Base-by-base conservation (phyloP, 108 stramenopile species). In the Cyclotella sp. region DNA sequence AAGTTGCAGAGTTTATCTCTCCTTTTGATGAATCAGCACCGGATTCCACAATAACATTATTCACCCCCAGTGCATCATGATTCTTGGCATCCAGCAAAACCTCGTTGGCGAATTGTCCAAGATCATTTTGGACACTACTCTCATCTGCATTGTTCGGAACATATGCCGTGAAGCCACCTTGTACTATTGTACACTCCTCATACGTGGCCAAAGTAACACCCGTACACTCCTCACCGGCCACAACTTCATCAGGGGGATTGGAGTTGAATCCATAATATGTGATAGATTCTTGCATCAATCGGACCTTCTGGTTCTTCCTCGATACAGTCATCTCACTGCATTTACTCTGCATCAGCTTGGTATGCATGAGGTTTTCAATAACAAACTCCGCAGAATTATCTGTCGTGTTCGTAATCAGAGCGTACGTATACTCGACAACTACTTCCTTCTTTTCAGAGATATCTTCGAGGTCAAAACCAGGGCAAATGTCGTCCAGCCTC, bases 231-330 rank as follows among this genome's bases (percentile, higher is more conserved):
- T 59, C 43, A 60, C 49, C 46, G 16, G 66, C 22, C 7, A 18
- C 27, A 9, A 42, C n/a, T 76, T 65, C 55, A 76, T 76, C 75
- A 46, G 64, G n/a, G 59, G 75, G 75, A 60, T 76, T 66, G 9
- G 75, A 76, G 45, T 76, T 76, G 67, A 76, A 76, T 68, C 75
- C 67, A 57, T 68, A 41, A 34, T 65, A 76, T 19, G n/a, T 27
- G 34, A 49, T 61, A 13, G 59, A 24, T 10, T 49, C 58, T 66
- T 68, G 57, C 45, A 76, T 15, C 11, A 15, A 12, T 49, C 67
- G 19, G 40, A 30, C 14, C 24, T 47, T 47, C 27, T 34, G 26
- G 12, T 11, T 21, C n/a, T n/a, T n/a, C n/a, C n/a, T n/a, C n/a
- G n/a, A n/a, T n/a, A n/a, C n/a, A 26, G 21, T 59, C 13, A 21